Conservation (phyloP, 176 grass and related monocot genomes). For the Rhynchospora pubera region DNA sequence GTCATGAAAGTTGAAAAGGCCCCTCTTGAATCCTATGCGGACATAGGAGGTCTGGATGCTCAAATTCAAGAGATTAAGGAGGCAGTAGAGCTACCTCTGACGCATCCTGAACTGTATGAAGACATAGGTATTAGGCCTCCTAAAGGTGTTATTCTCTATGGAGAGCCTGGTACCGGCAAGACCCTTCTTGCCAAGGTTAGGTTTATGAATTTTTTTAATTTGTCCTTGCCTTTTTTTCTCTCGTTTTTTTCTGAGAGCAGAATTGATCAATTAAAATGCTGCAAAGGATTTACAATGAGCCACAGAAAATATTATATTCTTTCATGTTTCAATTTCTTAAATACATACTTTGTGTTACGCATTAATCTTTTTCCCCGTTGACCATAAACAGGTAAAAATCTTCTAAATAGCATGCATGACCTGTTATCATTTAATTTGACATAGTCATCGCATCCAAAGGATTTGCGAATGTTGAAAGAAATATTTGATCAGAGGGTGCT, state of each 20-base stretch:
- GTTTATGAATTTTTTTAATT: background rate
- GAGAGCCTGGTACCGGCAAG: constrained; percentile 83
- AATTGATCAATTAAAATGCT: background rate
- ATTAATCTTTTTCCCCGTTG: background rate
- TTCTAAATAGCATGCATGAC: background rate
- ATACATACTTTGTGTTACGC: background rate
- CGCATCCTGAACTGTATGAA: constrained; percentile 87
- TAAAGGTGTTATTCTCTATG: constrained; percentile 85
- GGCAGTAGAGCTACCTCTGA: constrained; percentile 80
- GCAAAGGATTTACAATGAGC: background rate
- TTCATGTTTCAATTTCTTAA: background rate
- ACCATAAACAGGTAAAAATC: background rate
- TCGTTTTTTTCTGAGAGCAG: background rate
- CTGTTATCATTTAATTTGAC: background rate
- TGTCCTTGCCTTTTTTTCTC: background rate
- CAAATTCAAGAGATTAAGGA: constrained; percentile 97
- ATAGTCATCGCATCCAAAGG: background rate
- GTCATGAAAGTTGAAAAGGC: constrained; percentile 97
- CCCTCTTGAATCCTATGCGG: constrained; percentile 76
- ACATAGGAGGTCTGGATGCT: constrained; percentile 85
- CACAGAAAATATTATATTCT: background rate
- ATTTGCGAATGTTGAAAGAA: background rate
- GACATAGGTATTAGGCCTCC: constrained; percentile 87
- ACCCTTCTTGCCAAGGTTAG: constrained; percentile 84
- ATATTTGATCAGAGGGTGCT: constrained; percentile 2